Base-by-base conservation (phyloP, 768 basidiomycete species). In the Sarcodon sp. region DNA sequence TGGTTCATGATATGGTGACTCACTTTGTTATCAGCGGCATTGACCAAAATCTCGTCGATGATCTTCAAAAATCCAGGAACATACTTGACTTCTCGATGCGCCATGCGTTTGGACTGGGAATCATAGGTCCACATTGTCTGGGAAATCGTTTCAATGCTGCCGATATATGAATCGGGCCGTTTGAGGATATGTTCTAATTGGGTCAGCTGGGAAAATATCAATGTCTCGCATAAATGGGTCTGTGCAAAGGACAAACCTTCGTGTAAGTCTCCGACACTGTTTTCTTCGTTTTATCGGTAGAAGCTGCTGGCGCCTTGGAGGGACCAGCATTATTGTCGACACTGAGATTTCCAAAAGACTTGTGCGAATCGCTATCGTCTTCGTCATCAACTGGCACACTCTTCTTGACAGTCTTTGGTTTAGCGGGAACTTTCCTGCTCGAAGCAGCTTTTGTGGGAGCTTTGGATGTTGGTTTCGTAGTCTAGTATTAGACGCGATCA, bases 21-120 rank as follows among this genome's bases (percentile, higher is more conserved):
- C 53, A 88, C 94, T 83, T 99, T 99, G 69, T 98, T 96, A 63
- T 99, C 96, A 3, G 96, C 96, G 16, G 96, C 96, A 64, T 99
- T 99, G 57, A 99, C 96, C 3, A 99, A 71, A 58, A 99, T 99
- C 68, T 99, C 96, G 59, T 99, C 96, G 11, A 99, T 84, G 58
- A 99, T 99, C 74, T 99, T 99, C 77, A 93, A 92, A 64, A 99
- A 94, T 47, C 93, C 96, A 0, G 96, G 96, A 2, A 97, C 93
- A 59, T 84, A 99, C 57, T 79, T 87, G 53, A 84, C 86, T 44
- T 81, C 91, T 58, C 83, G 75, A 57, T 79, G 65, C 1, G 79
- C 79, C 83, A 99, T 91, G 31, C 81, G 82, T 58, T 90, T 92
- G 35, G 69, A 77, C 34, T 81, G 82, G 1, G 77, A 70, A 62